A percentile compares a stretch with the other conserved stretches of the same genome.
phyloP scores from a whole-genome alignment of 257 asterid species.

The Rehmannia glutinosa region DNA sequence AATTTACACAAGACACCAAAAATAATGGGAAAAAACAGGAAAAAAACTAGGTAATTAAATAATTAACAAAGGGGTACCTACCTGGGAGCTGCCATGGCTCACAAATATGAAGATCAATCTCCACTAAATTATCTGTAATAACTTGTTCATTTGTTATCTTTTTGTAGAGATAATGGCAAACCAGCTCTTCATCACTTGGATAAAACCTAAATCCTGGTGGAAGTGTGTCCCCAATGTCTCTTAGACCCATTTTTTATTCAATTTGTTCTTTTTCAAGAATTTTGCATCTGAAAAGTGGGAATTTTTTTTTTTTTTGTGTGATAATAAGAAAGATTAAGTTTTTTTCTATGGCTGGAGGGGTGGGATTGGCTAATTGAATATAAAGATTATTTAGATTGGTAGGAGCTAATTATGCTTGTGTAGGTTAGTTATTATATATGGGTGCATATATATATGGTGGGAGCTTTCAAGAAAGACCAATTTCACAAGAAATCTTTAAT shows the following conservation, averaged over 20 bases:
- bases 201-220: constrained; percentile 89
- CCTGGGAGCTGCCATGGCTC: constrained; percentile 99
- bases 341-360: too few species aligned
- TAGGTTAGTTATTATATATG: constrained; percentile 17
- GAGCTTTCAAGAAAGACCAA: constrained; percentile 19
- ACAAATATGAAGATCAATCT: constrained; percentile 76
- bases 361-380: too few species aligned
- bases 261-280: not conserved
- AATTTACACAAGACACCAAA: too few species aligned
- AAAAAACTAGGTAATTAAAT: not conserved
- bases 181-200: constrained; percentile 88
- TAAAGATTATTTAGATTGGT: not conserved
- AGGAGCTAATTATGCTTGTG: not conserved
- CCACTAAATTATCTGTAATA: constrained; percentile 50
- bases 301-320: too few species aligned
- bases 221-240: constrained; percentile 65
- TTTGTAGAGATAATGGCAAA: constrained; percentile 73
- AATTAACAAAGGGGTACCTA: too few species aligned
- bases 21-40: not conserved
- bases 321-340: too few species aligned
- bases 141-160: constrained; percentile 51
- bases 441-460: not conserved
- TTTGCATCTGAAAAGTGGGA: too few species aligned
- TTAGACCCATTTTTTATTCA: constrained; percentile 63
- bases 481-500: constrained; percentile 20